A percentile compares a stretch with the other conserved stretches of the same genome.
Conservation (phyloP, 2,329 filamentous ascomycete species). For the Pseudohalonectria lignicola region DNA sequence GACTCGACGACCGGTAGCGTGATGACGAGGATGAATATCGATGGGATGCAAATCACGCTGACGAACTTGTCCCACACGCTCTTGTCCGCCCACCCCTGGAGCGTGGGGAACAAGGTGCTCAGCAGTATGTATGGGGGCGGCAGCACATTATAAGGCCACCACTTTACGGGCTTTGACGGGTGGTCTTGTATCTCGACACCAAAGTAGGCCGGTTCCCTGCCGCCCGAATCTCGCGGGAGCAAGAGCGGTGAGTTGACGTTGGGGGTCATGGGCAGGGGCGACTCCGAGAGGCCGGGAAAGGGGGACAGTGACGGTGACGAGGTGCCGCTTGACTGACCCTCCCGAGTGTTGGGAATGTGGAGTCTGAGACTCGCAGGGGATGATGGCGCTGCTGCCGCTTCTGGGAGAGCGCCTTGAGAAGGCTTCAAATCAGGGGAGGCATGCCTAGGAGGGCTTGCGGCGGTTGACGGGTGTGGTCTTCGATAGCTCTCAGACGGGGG, state of each 20-base stretch:
- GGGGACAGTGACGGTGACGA: conserved; percentile 43
- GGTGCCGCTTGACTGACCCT: conserved; percentile 25
- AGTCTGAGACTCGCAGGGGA: conserved; percentile 22
- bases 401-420: no score
- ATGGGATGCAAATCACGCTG: conserved; percentile 75
- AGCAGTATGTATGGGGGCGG: conserved; percentile 62
- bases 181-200: conserved; percentile 26
- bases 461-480: no score
- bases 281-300: conserved; percentile 60
- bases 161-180: conserved; percentile 41
- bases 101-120: conserved; percentile 74
- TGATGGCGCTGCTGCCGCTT: no score
- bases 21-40: conserved; percentile 78
- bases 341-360: conserved; percentile 33
- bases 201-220: conserved; percentile 34
- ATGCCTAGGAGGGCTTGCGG: no score
- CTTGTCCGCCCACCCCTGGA: conserved; percentile 74
- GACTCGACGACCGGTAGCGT: conserved; percentile 78
- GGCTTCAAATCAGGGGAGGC: no score
- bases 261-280: conserved; percentile 32
- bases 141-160: conserved; percentile 73
- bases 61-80: conserved; percentile 74
- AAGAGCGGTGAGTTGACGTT: conserved; percentile 22
- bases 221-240: conserved; percentile 46
- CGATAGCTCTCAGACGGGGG: no score